These are phyloP conservation scores for Tetrapisispora arboricola DNA, from an alignment of 805 yeast genomes.

Conservation along the genomic window DNA sequence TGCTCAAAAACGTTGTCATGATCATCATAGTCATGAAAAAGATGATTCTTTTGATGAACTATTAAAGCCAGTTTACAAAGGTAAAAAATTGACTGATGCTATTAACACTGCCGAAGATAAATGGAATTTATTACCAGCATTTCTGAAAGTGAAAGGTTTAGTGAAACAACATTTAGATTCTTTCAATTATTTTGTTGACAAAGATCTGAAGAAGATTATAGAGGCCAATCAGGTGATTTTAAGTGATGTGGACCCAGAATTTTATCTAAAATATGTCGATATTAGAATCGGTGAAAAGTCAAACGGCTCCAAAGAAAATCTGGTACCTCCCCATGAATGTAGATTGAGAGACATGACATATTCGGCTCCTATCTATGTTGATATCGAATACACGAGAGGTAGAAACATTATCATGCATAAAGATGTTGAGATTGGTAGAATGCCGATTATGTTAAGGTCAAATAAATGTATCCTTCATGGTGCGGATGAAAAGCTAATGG, in stretches of 20 bases:
- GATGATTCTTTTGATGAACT: slow-evolving; percentile 69
- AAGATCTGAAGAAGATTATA: slow-evolving; percentile 84
- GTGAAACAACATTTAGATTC: slow-evolving; percentile 97
- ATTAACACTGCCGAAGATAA: slow-evolving; percentile 89
- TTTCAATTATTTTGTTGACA: slow-evolving; percentile 92
- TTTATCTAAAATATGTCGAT: slow-evolving; percentile 84
- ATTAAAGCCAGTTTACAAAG: slow-evolving; percentile 71
- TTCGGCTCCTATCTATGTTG: slow-evolving; percentile 91
- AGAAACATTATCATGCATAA: slow-evolving; percentile 81
- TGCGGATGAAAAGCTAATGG: slow-evolving; percentile 75
- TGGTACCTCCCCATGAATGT: slow-evolving; percentile 88
- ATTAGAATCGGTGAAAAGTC: slow-evolving; percentile 81
- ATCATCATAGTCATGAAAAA: slow-evolving; percentile 1
- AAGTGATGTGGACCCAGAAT: slow-evolving; percentile 95
- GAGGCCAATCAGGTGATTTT: slow-evolving; percentile 81
- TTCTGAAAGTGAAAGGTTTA: slow-evolving; percentile 86
- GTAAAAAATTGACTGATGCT: slow-evolving; percentile 78
- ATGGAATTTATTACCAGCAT: slow-evolving; percentile 95
- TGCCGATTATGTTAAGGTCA: slow-evolving; percentile 97
- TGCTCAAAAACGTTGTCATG: neutral
- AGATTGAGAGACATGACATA: slow-evolving; percentile 88
- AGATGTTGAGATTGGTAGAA: slow-evolving; percentile 89
- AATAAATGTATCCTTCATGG: slow-evolving; percentile 83
- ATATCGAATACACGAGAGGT: slow-evolving; percentile 95
- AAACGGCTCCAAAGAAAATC: slow-evolving; percentile 48